phyloP scores from a whole-genome alignment of 2,329 filamentous ascomycete genomes.

The Alternaria atra region DNA sequence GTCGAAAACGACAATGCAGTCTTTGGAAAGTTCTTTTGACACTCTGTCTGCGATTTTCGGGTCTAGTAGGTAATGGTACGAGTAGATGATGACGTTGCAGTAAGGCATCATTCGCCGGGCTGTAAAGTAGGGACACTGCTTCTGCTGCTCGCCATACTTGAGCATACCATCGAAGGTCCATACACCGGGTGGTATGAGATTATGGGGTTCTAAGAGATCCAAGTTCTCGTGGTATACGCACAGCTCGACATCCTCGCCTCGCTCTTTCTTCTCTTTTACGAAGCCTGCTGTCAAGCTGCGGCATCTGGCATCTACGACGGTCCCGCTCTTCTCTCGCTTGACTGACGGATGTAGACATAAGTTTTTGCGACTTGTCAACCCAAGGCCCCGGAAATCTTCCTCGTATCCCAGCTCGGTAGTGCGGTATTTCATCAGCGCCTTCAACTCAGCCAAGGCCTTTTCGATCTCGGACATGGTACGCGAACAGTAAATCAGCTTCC shows the following conservation, averaged over 20 bases:
- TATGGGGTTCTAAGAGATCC: conserved; percentile 92
- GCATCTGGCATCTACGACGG: conserved; percentile 93
- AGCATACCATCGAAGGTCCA: conserved; percentile 93
- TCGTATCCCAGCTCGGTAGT: conserved; percentile 85
- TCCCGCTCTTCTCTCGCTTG: conserved; percentile 93
- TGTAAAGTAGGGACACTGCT: conserved; percentile 98
- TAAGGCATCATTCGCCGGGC: conserved; percentile 98
- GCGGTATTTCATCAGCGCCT: conserved; percentile 94
- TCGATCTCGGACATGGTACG: conserved; percentile 99
- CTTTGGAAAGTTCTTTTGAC: conserved; percentile 94
- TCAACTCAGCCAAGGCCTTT: conserved; percentile 91
- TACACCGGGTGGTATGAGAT: conserved; percentile 91
- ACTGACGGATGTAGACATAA: conserved; percentile 95
- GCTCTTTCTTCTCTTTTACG: conserved; percentile 96
- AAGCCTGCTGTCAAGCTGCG: conserved; percentile 95
- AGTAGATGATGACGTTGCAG: conserved; percentile 99
- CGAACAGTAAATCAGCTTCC: conserved; percentile 98
- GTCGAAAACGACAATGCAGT: conserved; percentile 98
- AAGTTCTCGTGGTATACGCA: conserved; percentile 99
- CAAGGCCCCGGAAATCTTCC: conserved; percentile 92
- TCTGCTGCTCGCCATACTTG: conserved; percentile 90
- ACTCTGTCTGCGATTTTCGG: conserved; percentile 97
- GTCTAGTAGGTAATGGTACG: conserved; percentile 96
- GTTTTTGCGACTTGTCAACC: conserved; percentile 96
- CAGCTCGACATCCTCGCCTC: conserved; percentile 90